Base-by-base conservation (phyloP, 1,284 basidiomycete genomes). In the Moniliella sp. region DNA sequence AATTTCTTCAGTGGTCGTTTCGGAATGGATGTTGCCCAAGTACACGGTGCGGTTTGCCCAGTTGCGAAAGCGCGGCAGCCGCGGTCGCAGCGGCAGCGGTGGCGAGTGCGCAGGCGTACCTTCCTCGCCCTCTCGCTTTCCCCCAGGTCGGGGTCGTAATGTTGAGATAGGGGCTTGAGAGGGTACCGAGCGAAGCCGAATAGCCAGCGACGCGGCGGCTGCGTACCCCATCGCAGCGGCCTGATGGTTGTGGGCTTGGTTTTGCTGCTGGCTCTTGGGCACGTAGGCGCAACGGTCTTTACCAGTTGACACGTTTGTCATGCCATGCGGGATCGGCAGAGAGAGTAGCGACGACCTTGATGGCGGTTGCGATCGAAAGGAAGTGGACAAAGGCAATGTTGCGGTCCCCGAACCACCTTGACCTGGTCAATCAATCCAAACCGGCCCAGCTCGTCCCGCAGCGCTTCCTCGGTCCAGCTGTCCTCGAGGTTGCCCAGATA, bases 201-300 rank as follows among this genome's bases (percentile, higher is more conserved):
- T 57, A 15, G 53, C 55, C 4, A 58, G 45, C 36, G 51, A 57
- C 18, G 53, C 52, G 0, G 55, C 55, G 2, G 55, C 50, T 3
- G 55, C 54, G 28, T 57, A 35, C 18, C 55, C 55, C 51, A 58
- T 53, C 2, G 54, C 55, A 5, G 55, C 54, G 1, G 55, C 55
- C 30, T 58, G 54, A 34, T 45, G 50, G 40, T 58, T 58, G 40
- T 58, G 55, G 17, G 50, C 51, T 35, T 58, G 55, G 27, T 55
- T 58, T 35, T 58, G 53, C 35, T 58, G 55, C 35, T 58, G 55
- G 18, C 47, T 48, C 32, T 54, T 56, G 28, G 55, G 55, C 19
- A 58, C 50, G 31, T 58, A 58, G 4, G 55, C 53, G 16, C 55
- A 58, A n/a, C 55, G 50, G 34, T 58, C 55, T 33, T 57, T 58